Evolutionary conservation across 108 stramenopile genomes (phyloP), one percentile per base, ranked within the genome.

Genomic region (Mayamaea pseudoterrestris): DNA sequence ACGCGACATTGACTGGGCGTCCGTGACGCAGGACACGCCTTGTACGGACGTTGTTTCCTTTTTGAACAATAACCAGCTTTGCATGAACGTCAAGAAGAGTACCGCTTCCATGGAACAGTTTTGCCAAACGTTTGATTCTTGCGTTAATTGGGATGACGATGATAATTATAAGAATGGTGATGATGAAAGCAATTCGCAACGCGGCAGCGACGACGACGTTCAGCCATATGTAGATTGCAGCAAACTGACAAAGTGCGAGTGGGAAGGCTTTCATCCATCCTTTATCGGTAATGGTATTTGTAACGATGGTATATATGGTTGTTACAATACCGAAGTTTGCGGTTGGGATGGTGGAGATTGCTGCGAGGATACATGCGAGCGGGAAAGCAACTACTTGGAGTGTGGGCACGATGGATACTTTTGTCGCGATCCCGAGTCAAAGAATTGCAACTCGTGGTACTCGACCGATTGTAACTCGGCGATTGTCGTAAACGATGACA

Each of bases 321-420:
- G 89, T 54, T 93, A 93, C 78, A 93, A 93, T 64, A 73, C 83
- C 12, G 69, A 52, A 6, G 64, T 82, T 29, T 93, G 93, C 52
- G 61, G 61, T 11, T 93, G 56, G 35, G 93, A 93, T 40, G 85
- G 83, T 1, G 93, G 93, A 5, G 93, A 93, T 66, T 93, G 93
- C 47, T 93, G 93, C 45, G 66, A 80, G 47, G 86, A 83, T 37
- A 77, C 79, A 7, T 90, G 82, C 52, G 2, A 49, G 0, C 47
- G 21, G 12, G 30, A n/a, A 7, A 44, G 53, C 54, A 32, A 42
- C 11, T 78, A 69, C 44, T 63, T 58, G 12, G 50, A 66, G 11
- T 93, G 92, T 53, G 92, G 92, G 17, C 54, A 57, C 43, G 86
- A 89, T 56, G 88, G 85, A n/a, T 93, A 74, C 55, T 65, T 68